phyloP scores from a whole-genome alignment of 1,139 yeast species.

The Insectozyma bohioensis region DNA sequence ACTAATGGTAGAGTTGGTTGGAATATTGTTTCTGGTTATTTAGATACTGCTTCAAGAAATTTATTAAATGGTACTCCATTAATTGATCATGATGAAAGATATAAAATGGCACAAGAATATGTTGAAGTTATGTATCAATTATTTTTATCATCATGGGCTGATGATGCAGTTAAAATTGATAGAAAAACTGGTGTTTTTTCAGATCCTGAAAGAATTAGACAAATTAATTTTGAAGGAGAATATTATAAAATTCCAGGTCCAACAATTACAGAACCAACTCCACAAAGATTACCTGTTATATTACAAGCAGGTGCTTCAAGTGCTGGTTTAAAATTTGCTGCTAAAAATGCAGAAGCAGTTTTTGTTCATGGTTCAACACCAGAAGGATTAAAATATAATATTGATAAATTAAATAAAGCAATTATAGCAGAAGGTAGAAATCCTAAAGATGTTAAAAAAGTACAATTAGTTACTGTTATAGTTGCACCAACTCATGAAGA shows the following conservation, averaged over 20 bases:
- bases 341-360: constrained; percentile 43
- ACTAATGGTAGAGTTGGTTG: constrained; percentile 47
- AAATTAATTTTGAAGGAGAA: constrained; percentile 33
- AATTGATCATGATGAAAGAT: constrained; percentile 42
- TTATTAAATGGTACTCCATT: constrained; percentile 31
- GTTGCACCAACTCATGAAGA: constrained; percentile 36
- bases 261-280: constrained; percentile 41
- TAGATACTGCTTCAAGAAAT: constrained; percentile 42
- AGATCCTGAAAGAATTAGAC: constrained; percentile 18
- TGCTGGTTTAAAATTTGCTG: constrained; percentile 41
- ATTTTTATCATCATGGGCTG: constrained; percentile 44
- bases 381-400: constrained; percentile 25
- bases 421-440: constrained; percentile 31
- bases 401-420: constrained; percentile 24
- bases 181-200: constrained; percentile 27
- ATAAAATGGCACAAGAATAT: constrained; percentile 43
- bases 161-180: constrained; percentile 34
- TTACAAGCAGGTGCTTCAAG: constrained; percentile 49
- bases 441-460: constrained; percentile 29
- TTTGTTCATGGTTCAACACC: constrained; percentile 34
- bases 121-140: constrained; percentile 40
- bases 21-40: constrained; percentile 43
- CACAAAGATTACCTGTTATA: constrained; percentile 43
- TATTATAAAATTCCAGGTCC: constrained; percentile 46
- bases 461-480: constrained; percentile 29